Evolutionary conservation across 352 stramenopile genomes (phyloP), one percentile per base, ranked within the genome.

Genomic region (Phytophthora brassicae): DNA sequence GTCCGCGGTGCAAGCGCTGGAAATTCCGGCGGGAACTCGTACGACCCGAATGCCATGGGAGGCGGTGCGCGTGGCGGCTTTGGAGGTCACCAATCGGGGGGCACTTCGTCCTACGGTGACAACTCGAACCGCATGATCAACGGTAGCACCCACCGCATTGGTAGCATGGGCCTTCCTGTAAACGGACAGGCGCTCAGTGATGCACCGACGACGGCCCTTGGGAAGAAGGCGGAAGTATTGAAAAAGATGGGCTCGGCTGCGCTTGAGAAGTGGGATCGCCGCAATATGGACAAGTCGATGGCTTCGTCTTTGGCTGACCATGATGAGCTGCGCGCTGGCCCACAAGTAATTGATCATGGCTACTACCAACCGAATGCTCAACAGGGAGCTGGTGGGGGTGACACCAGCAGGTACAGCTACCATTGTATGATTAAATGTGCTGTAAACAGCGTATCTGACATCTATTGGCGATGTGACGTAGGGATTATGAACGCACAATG

Each of bases 271-370:
- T 95, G 85, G 84, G 84, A 95, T 19, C 80, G 84, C 16, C 86
- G 86, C 33, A 94, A 95, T 77, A 93, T 95, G 81, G 86, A 95
- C 68, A 94, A 94, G 68, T 92, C 83, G 14, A 95, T 95, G 73
- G 84, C 75, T n/a, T 89, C 83, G n/a, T 95, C 86, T 9, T 68
- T 95, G 16, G 84, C 86, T 35, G 86, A 95, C 63, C 83, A 95
- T 58, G 86, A 95, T 41, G 86, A 94, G 46, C 61, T 94, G 38
- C 79, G 70, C n/a, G 78, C 84, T 7, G 83, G 80, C 0, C 70
- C 77, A 7, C 67, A 84, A 28, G 68, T 92, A 24, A 75, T 89
- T 56, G 84, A 94, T 23, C 81, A 81, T n/a, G 81, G 81, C 1
- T 85, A 89, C 54, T 90, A 86, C 57, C 83, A 91, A 54, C 80